Conservation (phyloP, 2,329 filamentous ascomycete genomes). For the Colletotrichum sp. region DNA sequence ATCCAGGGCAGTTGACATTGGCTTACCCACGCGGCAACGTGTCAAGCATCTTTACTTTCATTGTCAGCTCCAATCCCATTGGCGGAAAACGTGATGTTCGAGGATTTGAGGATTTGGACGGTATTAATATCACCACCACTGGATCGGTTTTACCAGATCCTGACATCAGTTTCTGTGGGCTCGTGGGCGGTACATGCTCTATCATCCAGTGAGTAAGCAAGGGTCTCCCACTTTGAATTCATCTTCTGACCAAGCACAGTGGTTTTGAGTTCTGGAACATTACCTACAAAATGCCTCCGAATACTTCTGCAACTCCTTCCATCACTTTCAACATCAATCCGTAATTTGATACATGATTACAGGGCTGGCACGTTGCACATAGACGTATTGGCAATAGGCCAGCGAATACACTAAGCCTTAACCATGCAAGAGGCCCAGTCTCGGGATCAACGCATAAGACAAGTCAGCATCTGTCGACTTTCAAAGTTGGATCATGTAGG, state of each 20-base stretch:
- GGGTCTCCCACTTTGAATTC: not conserved
- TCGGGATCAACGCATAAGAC: not conserved
- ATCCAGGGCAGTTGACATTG: conserved; percentile 47
- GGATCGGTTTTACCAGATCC: conserved; percentile 43
- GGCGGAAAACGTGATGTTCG: conserved; percentile 43
- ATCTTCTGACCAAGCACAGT: not conserved
- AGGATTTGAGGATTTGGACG: conserved; percentile 51
- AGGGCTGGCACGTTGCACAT: not conserved
- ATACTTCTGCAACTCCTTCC: conserved; percentile 22
- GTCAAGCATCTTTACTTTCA: conserved; percentile 52
- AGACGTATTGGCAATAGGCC: not conserved
- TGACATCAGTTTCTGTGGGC: not conserved
- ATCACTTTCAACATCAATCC: not conserved
- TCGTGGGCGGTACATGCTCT: not conserved
- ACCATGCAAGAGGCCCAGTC: no score
- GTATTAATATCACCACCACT: conserved; percentile 46
- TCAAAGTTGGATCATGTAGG: not conserved
- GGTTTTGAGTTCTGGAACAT: conserved; percentile 35
- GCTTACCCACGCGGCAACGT: conserved; percentile 57
- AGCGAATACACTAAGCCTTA: not conserved
- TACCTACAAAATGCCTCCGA: conserved; percentile 42
- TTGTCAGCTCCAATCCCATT: conserved; percentile 49
- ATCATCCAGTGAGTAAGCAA: not conserved
- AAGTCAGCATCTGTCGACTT: not conserved
- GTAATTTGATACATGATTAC: not conserved